A percentile compares a stretch with the other conserved stretches of the same genome.
phyloP scores from a whole-genome alignment of 2,329 filamentous ascomycete genomes.

The Neonectria hederae region DNA sequence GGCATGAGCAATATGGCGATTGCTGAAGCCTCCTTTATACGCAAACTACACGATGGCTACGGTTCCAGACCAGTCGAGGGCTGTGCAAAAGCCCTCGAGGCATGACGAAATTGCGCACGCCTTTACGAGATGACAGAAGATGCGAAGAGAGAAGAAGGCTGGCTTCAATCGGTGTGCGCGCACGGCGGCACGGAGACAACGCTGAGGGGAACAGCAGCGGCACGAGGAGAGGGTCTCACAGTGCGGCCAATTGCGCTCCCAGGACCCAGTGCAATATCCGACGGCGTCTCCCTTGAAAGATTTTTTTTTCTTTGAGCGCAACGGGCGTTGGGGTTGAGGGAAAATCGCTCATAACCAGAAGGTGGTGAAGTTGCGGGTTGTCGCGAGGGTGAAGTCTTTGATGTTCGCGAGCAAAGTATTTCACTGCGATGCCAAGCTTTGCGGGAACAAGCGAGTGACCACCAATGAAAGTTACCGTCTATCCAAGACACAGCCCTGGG shows the following conservation, averaged over 20 bases:
- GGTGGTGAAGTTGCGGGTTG: slow-evolving; percentile 26
- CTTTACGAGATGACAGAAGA: slow-evolving; percentile 4
- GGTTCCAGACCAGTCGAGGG: slow-evolving; percentile 27
- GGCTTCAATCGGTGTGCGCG: not conserved
- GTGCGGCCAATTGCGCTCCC: slow-evolving; percentile 6
- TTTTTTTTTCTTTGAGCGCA: slow-evolving; percentile 11
- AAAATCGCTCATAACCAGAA: slow-evolving; percentile 32
- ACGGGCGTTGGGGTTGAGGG: slow-evolving; percentile 19
- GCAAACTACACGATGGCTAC: slow-evolving; percentile 11
- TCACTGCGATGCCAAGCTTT: slow-evolving; percentile 20
- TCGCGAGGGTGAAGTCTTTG: slow-evolving; percentile 26
- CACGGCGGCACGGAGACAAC: slow-evolving; percentile 17
- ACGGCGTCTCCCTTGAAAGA: slow-evolving; percentile 1
- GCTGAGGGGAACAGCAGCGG: slow-evolving; percentile 6
- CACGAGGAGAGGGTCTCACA: slow-evolving; percentile 14
- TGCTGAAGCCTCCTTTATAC: slow-evolving; percentile 26
- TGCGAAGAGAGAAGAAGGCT: not conserved
- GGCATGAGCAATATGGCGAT: slow-evolving; percentile 13
- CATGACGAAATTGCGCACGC: slow-evolving; percentile 24
- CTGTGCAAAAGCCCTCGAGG: slow-evolving; percentile 15
- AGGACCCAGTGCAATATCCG: slow-evolving; percentile 25
- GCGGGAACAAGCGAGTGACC: slow-evolving; percentile 34
- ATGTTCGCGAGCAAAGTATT: slow-evolving; percentile 26
- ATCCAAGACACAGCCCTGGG: slow-evolving; percentile 22
- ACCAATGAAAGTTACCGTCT: slow-evolving; percentile 29